Percentiles rank a stretch among this genome's conserved stretches.
These are phyloP conservation scores for Akebia trifoliata DNA, from an alignment of 164 flowering plant genomes.

Conservation along the genomic window DNA sequence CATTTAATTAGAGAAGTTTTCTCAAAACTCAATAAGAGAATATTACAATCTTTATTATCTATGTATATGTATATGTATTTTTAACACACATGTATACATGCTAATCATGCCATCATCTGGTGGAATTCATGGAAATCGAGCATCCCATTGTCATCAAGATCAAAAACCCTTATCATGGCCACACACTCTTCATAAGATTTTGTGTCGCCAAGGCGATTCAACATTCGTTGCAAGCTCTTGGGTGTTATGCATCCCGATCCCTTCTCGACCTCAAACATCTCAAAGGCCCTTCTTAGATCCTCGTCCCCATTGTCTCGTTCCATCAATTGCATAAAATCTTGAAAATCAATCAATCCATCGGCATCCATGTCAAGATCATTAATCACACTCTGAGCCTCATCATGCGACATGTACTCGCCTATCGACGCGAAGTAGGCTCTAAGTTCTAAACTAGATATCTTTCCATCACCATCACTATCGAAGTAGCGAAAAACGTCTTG, in stretches of 20 bases:
- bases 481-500: slow-evolving; percentile 52
- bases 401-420: slow-evolving; percentile 59
- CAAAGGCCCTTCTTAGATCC: slow-evolving; percentile 53
- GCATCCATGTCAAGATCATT: slow-evolving; percentile 49
- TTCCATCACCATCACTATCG: slow-evolving; percentile 64
- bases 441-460: slow-evolving; percentile 57
- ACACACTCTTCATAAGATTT: slow-evolving; percentile 58
- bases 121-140: slow-evolving; percentile 69
- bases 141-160: slow-evolving; percentile 66
- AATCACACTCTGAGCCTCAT: slow-evolving; percentile 44
- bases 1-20: too few species aligned
- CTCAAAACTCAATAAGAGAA: too few species aligned
- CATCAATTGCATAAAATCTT: slow-evolving; percentile 53
- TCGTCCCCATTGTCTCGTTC: slow-evolving; percentile 16
- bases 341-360: slow-evolving; percentile 47
- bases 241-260: slow-evolving; percentile 77
- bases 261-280: slow-evolving; percentile 68
- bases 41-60: too few species aligned
- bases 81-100: too few species aligned
- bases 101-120: slow-evolving; percentile 57
- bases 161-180: slow-evolving; percentile 60
- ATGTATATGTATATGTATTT: too few species aligned
- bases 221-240: slow-evolving; percentile 51
- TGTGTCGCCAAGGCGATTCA: slow-evolving; percentile 52
- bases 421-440: slow-evolving; percentile 45